phyloP scores from a whole-genome alignment of 345 rosid species.

The Sisymbrium altissimum region DNA sequence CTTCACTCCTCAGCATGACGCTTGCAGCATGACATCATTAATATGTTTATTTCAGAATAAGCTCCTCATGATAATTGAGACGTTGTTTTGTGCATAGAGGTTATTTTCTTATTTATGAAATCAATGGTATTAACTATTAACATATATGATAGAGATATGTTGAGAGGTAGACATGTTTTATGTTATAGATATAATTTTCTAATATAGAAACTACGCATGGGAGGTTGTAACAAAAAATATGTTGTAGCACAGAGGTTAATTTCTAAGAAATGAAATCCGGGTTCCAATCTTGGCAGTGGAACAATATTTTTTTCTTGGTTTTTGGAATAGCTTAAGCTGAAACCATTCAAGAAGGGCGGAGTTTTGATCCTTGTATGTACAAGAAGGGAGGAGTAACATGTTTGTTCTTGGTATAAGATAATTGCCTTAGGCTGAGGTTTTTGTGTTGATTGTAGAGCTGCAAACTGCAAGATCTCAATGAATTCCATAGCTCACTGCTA shows the following conservation, averaged over 20 bases:
- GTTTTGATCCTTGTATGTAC: too few species aligned
- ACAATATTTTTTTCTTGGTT: background rate
- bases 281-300: background rate
- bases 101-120: background rate
- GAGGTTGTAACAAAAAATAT: background rate
- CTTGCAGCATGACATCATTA: background rate
- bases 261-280: background rate
- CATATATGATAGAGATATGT: background rate
- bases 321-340: too few species aligned
- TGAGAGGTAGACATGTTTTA: background rate
- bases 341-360: too few species aligned
- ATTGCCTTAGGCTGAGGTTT: too few species aligned
- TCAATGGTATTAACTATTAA: background rate
- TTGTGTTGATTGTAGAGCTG: too few species aligned
- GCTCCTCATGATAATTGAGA: background rate
- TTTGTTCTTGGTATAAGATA: too few species aligned
- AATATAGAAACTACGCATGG: background rate
- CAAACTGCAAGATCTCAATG: too few species aligned
- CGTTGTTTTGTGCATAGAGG: background rate
- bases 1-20: conserved; percentile 23
- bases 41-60: background rate
- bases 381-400: too few species aligned
- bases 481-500: too few species aligned
- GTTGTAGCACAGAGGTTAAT: background rate
- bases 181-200: background rate